Evolutionary conservation across 1,284 basidiomycete genomes (phyloP).

Genomic region (Cronartium quercuum): DNA sequence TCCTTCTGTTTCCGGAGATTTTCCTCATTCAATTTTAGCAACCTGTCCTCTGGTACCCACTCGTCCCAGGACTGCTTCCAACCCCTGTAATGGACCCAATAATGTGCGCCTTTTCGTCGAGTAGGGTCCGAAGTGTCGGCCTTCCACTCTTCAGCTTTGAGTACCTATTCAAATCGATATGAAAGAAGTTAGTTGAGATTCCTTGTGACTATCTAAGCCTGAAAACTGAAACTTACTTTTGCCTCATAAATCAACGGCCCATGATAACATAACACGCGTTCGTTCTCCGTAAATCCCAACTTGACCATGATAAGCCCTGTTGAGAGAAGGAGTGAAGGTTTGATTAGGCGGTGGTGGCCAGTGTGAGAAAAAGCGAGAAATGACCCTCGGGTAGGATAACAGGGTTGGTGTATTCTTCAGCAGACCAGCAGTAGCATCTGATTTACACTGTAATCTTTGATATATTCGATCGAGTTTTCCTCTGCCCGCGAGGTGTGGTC

Average conservation of each 20-base stretch:
- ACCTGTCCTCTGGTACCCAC: conserved; percentile 78
- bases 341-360: too few species aligned
- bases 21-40: conserved; percentile 79
- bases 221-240: conserved; percentile 54
- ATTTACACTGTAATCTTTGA: too few species aligned
- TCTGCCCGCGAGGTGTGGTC: too few species aligned
- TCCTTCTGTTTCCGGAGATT: conserved; percentile 69
- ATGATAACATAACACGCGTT: conserved; percentile 86
- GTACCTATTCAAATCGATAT: conserved; percentile 53
- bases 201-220: neutral
- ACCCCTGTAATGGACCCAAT: conserved; percentile 96
- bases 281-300: conserved; percentile 56
- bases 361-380: too few species aligned
- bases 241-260: conserved; percentile 91
- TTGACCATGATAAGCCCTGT: neutral
- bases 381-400: too few species aligned
- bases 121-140: conserved; percentile 60
- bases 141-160: conserved; percentile 71
- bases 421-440: too few species aligned
- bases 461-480: too few species aligned
- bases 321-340: too few species aligned
- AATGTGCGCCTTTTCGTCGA: conserved; percentile 69
- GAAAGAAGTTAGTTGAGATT: neutral
- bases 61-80: conserved; percentile 99
- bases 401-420: too few species aligned